Percentiles rank a stretch among this genome's conserved stretches.
Conservation (phyloP, 768 basidiomycete species). For the Russula emetica region DNA sequence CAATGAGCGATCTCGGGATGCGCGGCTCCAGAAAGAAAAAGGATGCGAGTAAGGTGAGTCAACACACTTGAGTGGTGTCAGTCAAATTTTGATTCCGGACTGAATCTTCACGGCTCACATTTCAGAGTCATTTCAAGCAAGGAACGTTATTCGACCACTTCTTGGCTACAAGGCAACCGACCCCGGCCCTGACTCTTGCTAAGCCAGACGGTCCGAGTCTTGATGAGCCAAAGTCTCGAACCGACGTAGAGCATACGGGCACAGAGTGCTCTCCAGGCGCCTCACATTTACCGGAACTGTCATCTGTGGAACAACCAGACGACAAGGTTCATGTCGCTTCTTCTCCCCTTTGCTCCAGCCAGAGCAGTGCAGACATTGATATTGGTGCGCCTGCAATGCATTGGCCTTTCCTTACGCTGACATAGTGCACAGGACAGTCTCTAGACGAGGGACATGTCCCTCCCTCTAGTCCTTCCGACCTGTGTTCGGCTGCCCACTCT, state of each 20-base stretch:
- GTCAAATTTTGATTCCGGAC: not conserved
- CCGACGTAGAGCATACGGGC: not conserved
- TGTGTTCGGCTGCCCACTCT: not conserved
- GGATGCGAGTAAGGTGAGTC: conserved; percentile 9
- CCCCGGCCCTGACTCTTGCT: not conserved
- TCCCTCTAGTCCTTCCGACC: conserved; percentile 8
- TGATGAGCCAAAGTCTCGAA: not conserved
- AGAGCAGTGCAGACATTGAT: not conserved
- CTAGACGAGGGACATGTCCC: not conserved
- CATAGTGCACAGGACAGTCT: not conserved
- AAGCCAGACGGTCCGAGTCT: not conserved
- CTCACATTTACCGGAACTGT: not conserved
- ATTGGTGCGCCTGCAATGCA: conserved; percentile 9
- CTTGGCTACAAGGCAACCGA: conserved; percentile 2
- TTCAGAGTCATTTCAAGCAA: conserved; percentile 28
- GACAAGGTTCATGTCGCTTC: not conserved
- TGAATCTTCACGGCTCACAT: not conserved
- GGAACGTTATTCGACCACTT: conserved; percentile 30
- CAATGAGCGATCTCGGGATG: conserved; percentile 11
- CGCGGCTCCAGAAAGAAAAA: conserved; percentile 12
- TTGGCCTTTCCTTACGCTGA: conserved; percentile 1
- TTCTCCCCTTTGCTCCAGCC: not conserved
- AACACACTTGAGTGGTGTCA: not conserved
- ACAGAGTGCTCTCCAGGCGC: not conserved
- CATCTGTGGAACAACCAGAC: not conserved